These are phyloP conservation scores for Komagataea norvegica DNA, from an alignment of 1,139 yeast species.

Conservation along the genomic window DNA sequence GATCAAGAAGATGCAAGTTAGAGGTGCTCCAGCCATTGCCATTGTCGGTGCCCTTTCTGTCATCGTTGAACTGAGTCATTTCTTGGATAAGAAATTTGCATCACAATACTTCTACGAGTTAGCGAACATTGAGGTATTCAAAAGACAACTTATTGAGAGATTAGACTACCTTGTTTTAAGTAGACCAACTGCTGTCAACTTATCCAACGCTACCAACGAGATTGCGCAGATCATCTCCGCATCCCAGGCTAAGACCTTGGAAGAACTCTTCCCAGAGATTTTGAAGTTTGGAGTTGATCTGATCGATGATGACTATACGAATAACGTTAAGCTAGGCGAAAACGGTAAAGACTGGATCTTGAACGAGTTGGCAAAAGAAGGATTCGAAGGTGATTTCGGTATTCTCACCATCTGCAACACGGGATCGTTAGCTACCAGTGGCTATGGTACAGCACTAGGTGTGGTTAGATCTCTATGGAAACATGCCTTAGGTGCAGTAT, in stretches of 20 bases:
- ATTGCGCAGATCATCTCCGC: slow-evolving; percentile 39
- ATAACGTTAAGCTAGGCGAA: slow-evolving; percentile 72
- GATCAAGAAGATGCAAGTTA: slow-evolving; percentile 85
- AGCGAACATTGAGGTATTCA: slow-evolving; percentile 27
- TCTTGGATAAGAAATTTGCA: slow-evolving; percentile 23
- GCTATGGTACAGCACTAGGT: slow-evolving; percentile 95
- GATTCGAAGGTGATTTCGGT: slow-evolving; percentile 62
- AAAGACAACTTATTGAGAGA: slow-evolving; percentile 36
- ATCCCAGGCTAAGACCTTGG: slow-evolving; percentile 24
- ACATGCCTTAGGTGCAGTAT: slow-evolving; percentile 31
- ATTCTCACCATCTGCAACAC: slow-evolving; percentile 85
- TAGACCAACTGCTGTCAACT: slow-evolving; percentile 94
- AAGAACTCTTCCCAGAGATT: slow-evolving; percentile 37
- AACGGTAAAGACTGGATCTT: slow-evolving; percentile 73
- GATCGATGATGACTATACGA: slow-evolving; percentile 70
- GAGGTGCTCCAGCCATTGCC: slow-evolving; percentile 99
- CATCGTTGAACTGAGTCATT: slow-evolving; percentile 56
- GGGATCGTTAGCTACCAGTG: slow-evolving; percentile 92
- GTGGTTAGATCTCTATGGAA: slow-evolving; percentile 70
- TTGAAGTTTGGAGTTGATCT: slow-evolving; percentile 51
- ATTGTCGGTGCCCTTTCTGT: slow-evolving; percentile 86
- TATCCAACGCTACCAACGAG: slow-evolving; percentile 70
- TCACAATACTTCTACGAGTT: slow-evolving; percentile 32
- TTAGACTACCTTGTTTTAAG: slow-evolving; percentile 68
- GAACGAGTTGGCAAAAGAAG: slow-evolving; percentile 41